These are phyloP conservation scores for barrel medic (Medicago truncatula) DNA, from an alignment of 306 rosid genomes.

Conservation along the genomic window DNA sequence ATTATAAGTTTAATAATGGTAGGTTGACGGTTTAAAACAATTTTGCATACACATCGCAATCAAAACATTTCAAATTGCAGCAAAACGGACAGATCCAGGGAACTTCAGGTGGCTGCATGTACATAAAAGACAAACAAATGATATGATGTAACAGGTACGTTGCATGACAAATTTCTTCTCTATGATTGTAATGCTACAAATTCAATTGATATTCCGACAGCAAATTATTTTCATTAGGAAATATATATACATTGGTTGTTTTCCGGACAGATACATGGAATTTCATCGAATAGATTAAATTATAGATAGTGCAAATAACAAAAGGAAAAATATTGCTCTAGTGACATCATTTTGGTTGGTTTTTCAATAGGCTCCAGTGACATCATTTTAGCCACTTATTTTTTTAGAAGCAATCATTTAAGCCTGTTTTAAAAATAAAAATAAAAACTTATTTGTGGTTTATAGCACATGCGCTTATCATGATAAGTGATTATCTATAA, in stretches of 20 bases:
- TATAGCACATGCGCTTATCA: no score
- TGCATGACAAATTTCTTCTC: constrained; percentile 12
- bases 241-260: background rate
- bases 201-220: constrained; percentile 26
- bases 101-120: constrained; percentile 62
- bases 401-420: no score
- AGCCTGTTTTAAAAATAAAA: no score
- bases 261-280: background rate
- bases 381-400: background rate
- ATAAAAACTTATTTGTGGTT: no score
- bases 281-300: background rate
- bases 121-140: constrained; percentile 48
- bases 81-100: constrained; percentile 59
- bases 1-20: no score
- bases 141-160: constrained; percentile 48
- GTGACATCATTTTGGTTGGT: constrained; percentile 1
- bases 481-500: no score
- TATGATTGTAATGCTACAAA: constrained; percentile 15
- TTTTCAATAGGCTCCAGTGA: constrained; percentile 6
- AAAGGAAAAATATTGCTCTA: background rate
- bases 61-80: background rate
- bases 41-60: no score
- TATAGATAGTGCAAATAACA: background rate
- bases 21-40: no score
- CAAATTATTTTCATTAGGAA: constrained; percentile 7